These are phyloP conservation scores for Candida mattraensis DNA, from an alignment of 805 yeast species.

Conservation along the genomic window DNA sequence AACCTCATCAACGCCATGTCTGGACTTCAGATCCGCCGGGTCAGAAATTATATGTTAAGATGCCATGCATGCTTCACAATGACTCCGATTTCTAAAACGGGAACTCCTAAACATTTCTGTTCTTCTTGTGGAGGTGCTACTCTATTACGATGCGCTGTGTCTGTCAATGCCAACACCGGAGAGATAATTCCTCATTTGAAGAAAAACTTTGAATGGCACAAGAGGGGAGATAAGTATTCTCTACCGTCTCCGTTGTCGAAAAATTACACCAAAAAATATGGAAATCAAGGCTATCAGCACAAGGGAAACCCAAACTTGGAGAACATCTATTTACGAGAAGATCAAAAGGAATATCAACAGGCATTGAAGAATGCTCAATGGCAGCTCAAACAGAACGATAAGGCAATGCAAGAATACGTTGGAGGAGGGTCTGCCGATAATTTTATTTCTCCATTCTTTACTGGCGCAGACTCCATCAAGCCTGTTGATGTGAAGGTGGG, in stretches of 20 bases:
- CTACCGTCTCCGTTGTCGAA: slow-evolving; percentile 87
- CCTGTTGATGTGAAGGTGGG: slow-evolving; percentile 79
- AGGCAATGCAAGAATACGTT: slow-evolving; percentile 80
- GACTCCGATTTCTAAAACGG: slow-evolving; percentile 73
- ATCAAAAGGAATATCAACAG: slow-evolving; percentile 88
- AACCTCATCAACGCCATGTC: slow-evolving; percentile 80
- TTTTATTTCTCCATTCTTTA: slow-evolving; percentile 81
- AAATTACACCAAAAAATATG: slow-evolving; percentile 65
- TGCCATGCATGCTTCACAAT: slow-evolving; percentile 96
- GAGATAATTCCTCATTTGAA: slow-evolving; percentile 84
- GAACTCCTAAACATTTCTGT: slow-evolving; percentile 83
- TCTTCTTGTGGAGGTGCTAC: slow-evolving; percentile 95
- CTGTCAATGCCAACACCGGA: slow-evolving; percentile 78
- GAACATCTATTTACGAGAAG: slow-evolving; percentile 74
- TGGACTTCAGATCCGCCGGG: slow-evolving; percentile 81
- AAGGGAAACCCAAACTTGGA: slow-evolving; percentile 53
- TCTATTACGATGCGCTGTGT: slow-evolving; percentile 83
- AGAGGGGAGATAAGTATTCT: slow-evolving; percentile 79
- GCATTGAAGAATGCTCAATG: slow-evolving; percentile 87
- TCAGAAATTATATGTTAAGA: slow-evolving; percentile 89
- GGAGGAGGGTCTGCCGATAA: slow-evolving; percentile 94
- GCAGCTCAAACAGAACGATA: slow-evolving; percentile 84
- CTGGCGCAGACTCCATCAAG: slow-evolving; percentile 51
- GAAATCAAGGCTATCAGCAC: slow-evolving; percentile 80
- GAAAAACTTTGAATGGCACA: slow-evolving; percentile 90